These are phyloP conservation scores for Erodium chrysanthum DNA, from an alignment of 441 rosid species.

Conservation along the genomic window DNA sequence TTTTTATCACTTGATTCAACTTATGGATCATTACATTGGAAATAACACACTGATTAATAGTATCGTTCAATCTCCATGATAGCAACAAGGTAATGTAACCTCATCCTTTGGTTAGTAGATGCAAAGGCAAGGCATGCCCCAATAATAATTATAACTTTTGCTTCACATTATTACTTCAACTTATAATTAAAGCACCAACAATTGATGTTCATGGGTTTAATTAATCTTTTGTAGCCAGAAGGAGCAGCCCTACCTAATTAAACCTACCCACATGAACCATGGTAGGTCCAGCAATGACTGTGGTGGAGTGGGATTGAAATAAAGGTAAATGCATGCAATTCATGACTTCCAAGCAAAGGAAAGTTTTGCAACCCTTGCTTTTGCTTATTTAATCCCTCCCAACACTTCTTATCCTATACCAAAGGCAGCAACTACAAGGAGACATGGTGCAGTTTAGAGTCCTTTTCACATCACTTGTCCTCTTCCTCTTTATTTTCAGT, in stretches of 20 bases:
- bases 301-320: background rate
- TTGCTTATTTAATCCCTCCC: conserved; percentile 17
- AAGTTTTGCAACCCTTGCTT: conserved; percentile 18
- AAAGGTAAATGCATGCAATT: conserved; percentile 1
- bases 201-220: background rate
- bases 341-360: conserved; percentile 35
- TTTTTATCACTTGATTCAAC: too few species aligned
- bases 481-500: conserved; percentile 19
- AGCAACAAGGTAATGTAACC: background rate
- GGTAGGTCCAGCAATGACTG: conserved; percentile 3
- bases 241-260: background rate
- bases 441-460: conserved; percentile 22
- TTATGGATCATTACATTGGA: background rate
- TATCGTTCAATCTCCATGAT: background rate
- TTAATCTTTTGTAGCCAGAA: background rate
- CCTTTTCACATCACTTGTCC: conserved; percentile 15
- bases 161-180: background rate
- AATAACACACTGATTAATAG: background rate
- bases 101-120: background rate
- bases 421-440: background rate
- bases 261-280: background rate
- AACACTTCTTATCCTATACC: background rate
- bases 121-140: background rate
- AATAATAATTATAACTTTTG: background rate
- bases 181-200: background rate